phyloP scores from a whole-genome alignment of 139 green algal genomes.

The Volvox reticuliferus region DNA sequence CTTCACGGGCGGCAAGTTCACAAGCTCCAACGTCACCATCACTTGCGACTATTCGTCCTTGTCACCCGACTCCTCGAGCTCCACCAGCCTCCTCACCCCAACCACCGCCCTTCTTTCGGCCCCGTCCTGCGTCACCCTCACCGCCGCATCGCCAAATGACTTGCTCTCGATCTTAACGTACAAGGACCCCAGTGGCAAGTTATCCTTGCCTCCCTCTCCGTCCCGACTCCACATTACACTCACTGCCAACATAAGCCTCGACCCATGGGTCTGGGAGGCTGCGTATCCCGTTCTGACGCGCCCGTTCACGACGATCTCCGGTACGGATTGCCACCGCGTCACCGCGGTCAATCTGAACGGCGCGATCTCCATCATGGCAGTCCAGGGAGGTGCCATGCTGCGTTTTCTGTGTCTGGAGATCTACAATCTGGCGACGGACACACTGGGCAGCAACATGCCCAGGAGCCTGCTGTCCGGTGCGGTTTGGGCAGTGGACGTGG shows the following conservation, averaged over 20 bases:
- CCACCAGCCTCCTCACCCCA: not conserved
- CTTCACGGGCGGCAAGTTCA: not conserved
- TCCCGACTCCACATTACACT: not conserved
- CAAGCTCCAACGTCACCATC: constrained; percentile 5
- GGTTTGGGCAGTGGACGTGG: constrained; percentile 25
- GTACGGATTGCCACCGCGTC: not conserved
- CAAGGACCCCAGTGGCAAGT: not conserved
- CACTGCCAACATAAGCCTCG: constrained; percentile 14
- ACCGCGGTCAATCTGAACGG: constrained; percentile 1
- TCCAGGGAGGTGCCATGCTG: not conserved
- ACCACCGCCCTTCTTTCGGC: not conserved
- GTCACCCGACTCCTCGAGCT: too few relatives aligned
- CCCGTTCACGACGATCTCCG: not conserved
- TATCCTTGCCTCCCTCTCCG: not conserved
- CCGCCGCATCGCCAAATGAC: not conserved
- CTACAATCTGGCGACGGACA: constrained; percentile 29
- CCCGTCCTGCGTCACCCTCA: not conserved
- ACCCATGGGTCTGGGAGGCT: not conserved
- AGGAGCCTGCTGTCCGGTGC: not conserved
- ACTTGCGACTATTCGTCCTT: not conserved
- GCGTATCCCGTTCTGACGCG: not conserved
- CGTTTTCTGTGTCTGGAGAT: constrained; percentile 30
- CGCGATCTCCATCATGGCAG: not conserved
- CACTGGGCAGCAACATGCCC: not conserved
- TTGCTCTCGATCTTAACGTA: not conserved